A percentile compares a stretch with the other conserved stretches of the same genome.
Conservation (phyloP, 257 asterid genomes). For the Nicotiana noctiflora region DNA sequence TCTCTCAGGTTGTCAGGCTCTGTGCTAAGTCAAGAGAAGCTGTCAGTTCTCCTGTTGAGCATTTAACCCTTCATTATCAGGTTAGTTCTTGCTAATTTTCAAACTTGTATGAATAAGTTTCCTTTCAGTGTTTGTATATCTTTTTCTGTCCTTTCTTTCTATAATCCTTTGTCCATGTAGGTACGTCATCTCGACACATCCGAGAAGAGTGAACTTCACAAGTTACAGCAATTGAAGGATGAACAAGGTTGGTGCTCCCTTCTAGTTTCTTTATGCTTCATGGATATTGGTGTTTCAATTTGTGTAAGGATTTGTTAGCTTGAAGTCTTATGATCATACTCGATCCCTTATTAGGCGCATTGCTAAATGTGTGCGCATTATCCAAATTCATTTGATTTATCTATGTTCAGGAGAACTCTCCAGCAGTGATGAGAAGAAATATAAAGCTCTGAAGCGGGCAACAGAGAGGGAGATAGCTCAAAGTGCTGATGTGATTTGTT, state of each 20-base stretch:
- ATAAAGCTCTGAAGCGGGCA: conserved; percentile 86
- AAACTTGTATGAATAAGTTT: background rate
- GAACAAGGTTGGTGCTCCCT: conserved; percentile 64
- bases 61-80: conserved; percentile 96
- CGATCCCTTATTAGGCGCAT: background rate
- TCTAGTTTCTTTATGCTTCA: conserved; percentile 3
- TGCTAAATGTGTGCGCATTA: background rate
- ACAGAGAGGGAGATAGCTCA: conserved; percentile 98
- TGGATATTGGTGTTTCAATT: background rate
- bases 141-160: background rate
- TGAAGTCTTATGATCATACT: background rate
- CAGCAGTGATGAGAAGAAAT: conserved; percentile 94
- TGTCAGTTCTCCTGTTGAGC: conserved; percentile 97
- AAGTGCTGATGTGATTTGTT: conserved; percentile 99
- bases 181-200: conserved; percentile 98
- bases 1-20: conserved; percentile 79
- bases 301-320: background rate
- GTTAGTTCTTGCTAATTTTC: conserved; percentile 22
- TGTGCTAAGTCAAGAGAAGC: conserved; percentile 99
- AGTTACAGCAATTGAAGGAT: conserved; percentile 95
- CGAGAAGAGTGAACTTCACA: conserved; percentile 96
- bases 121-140: background rate
- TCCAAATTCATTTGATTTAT: conserved; percentile 1
- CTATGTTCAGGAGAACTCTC: conserved; percentile 76
- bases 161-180: conserved; percentile 28